Percentiles rank a stretch among this genome's conserved stretches.
Conservation (phyloP, 768 basidiomycete species). For the Solioccasus polychromus region DNA sequence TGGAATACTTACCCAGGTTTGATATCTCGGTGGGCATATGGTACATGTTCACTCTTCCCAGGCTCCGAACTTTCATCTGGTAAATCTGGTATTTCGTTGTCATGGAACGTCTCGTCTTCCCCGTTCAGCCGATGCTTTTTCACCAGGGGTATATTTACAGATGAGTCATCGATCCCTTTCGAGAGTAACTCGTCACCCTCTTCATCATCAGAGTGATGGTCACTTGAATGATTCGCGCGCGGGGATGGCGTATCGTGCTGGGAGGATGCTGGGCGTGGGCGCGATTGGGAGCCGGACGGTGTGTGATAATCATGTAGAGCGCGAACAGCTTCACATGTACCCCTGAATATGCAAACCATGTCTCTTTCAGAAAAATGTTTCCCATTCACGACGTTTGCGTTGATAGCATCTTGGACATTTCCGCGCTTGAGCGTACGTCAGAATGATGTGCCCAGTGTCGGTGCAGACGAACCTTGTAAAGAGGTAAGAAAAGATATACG, state of each 20-base stretch:
- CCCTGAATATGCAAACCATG: conserved; percentile 87
- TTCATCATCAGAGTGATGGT: conserved; percentile 44
- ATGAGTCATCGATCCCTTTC: conserved; percentile 54
- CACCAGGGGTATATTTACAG: conserved; percentile 57
- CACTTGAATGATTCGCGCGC: conserved; percentile 13
- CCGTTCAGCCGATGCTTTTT: conserved; percentile 49
- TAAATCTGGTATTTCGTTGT: conserved; percentile 58
- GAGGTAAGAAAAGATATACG: conserved; percentile 92
- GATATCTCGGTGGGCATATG: conserved; percentile 95
- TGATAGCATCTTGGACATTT: conserved; percentile 94
- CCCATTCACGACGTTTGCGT: conserved; percentile 77
- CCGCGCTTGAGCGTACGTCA: conserved; percentile 57
- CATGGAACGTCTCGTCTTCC: conserved; percentile 68
- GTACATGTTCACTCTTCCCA: conserved; percentile 57
- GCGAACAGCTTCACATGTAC: conserved; percentile 89
- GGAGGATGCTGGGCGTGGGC: conserved; percentile 22
- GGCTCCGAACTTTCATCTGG: conserved; percentile 35
- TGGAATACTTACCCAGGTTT: conserved; percentile 79
- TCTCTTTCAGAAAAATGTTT: conserved; percentile 84
- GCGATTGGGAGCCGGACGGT: conserved; percentile 28
- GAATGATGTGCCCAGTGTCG: neutral
- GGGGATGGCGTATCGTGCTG: conserved; percentile 18
- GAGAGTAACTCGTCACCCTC: conserved; percentile 73
- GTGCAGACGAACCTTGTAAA: conserved; percentile 68
- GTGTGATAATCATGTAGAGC: conserved; percentile 91